These are phyloP conservation scores for Dinochytrium kinnereticum DNA, from an alignment of 371 early-diverging fungal species.

Conservation along the genomic window DNA sequence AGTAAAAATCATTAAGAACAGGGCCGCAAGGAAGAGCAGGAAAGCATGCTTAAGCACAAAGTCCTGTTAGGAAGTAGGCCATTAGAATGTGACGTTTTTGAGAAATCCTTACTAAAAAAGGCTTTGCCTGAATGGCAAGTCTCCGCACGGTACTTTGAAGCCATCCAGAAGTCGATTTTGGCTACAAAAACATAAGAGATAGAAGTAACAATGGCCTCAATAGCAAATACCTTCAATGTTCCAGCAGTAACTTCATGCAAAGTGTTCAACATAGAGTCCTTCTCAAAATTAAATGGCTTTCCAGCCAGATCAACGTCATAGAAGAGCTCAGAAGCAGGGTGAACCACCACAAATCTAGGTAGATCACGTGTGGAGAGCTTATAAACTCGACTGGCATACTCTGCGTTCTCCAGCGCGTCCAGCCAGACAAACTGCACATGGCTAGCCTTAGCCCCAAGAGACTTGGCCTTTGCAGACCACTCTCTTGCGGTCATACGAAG, in stretches of 20 bases:
- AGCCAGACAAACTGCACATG: conserved; percentile 64
- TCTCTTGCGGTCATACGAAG: conserved; percentile 30
- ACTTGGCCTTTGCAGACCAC: conserved; percentile 27
- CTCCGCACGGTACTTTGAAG: conserved; percentile 5
- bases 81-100: neutral
- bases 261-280: conserved; percentile 25
- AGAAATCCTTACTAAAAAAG: conserved; percentile 19
- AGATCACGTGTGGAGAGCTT: conserved; percentile 52
- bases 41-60: neutral
- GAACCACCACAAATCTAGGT: conserved; percentile 64
- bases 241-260: conserved; percentile 34
- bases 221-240: conserved; percentile 29
- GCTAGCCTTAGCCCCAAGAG: conserved; percentile 7
- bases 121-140: conserved; percentile 7
- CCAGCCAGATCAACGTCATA: conserved; percentile 37
- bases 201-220: neutral
- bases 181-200: neutral
- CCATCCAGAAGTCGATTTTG: conserved; percentile 25
- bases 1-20: neutral
- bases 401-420: conserved; percentile 60
- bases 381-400: conserved; percentile 66
- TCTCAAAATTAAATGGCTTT: conserved; percentile 27
- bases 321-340: conserved; percentile 53
- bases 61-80: neutral
- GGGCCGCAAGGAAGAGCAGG: neutral